These are phyloP conservation scores for Cylindrodendrum hubeiense DNA, from an alignment of 2,329 filamentous ascomycete genomes.

Conservation along the genomic window DNA sequence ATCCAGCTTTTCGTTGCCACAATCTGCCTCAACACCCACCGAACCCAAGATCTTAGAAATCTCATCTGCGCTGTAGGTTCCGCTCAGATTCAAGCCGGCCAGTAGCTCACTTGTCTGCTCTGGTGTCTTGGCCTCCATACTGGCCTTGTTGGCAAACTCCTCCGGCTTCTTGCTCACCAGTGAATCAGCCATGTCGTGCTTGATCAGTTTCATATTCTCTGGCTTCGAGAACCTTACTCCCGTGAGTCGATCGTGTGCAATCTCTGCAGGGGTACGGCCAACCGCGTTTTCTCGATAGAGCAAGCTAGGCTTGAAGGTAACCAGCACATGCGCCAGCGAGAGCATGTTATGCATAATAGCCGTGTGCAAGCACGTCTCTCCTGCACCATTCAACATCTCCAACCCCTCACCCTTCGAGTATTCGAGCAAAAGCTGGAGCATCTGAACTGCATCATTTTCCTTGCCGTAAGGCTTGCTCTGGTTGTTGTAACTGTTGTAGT, in stretches of 20 bases:
- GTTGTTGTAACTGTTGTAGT: slow-evolving; percentile 16
- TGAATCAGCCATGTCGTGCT: slow-evolving; percentile 5
- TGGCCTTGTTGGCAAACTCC: slow-evolving; percentile 26
- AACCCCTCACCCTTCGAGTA: slow-evolving; percentile 69
- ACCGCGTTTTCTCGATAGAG: slow-evolving; percentile 81
- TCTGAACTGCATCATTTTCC: slow-evolving; percentile 50
- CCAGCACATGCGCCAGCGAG: slow-evolving; percentile 56
- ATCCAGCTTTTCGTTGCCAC: slow-evolving; percentile 15
- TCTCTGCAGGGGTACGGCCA: slow-evolving; percentile 78
- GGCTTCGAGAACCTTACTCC: slow-evolving; percentile 50
- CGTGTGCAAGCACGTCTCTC: slow-evolving; percentile 74
- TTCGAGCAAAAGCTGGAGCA: slow-evolving; percentile 64
- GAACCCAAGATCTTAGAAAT: slow-evolving; percentile 42
- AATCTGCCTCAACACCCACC: slow-evolving; percentile 41
- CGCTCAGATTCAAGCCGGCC: slow-evolving; percentile 43
- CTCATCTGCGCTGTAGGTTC: slow-evolving; percentile 43
- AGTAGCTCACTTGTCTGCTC: slow-evolving; percentile 38
- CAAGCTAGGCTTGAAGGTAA: slow-evolving; percentile 69
- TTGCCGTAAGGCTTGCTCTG: slow-evolving; percentile 39
- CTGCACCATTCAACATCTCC: slow-evolving; percentile 71
- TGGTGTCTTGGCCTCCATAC: slow-evolving; percentile 24
- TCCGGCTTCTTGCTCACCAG: slow-evolving; percentile 19
- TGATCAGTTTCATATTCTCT: slow-evolving; percentile 10
- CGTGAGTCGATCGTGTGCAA: slow-evolving; percentile 69
- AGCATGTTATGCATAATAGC: slow-evolving; percentile 57